phyloP scores from a whole-genome alignment of 2,329 filamentous ascomycete genomes.

The Alternaria brassicicola region DNA sequence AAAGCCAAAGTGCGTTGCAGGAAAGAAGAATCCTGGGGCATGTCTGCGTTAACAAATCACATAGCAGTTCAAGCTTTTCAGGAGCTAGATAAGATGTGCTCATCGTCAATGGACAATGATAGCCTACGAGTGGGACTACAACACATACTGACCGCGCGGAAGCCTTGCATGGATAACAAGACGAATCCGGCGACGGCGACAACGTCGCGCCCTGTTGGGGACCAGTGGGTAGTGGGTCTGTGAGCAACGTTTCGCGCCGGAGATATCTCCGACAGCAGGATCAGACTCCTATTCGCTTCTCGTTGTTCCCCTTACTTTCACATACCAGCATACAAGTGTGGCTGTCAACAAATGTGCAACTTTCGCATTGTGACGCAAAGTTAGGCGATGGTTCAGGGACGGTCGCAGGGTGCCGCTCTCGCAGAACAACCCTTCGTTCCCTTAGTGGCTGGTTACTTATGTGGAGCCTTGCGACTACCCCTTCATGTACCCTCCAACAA shows the following conservation, averaged over 20 bases:
- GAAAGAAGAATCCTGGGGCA: not conserved
- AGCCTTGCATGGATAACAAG: conserved; percentile 10
- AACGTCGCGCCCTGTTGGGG: not conserved
- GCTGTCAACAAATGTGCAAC: not conserved
- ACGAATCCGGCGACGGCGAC: conserved; percentile 4
- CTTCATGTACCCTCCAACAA: not conserved
- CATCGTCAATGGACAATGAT: conserved; percentile 3
- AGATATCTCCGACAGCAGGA: not conserved
- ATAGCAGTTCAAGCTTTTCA: conserved; percentile 6
- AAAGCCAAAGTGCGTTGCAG: not conserved
- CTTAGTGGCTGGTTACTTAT: not conserved
- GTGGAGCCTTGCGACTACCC: not conserved
- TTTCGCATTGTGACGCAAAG: conserved; percentile 1
- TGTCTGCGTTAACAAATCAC: not conserved
- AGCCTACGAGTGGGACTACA: conserved; percentile 1
- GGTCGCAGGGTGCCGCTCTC: not conserved
- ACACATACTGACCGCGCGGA: conserved; percentile 5
- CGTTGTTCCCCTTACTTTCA: not conserved
- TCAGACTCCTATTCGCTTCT: not conserved
- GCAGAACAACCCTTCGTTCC: not conserved
- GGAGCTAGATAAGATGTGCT: conserved; percentile 8
- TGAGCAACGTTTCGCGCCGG: not conserved
- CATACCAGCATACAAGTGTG: not conserved
- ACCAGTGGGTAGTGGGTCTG: conserved; percentile 2
- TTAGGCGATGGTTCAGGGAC: not conserved